A percentile compares a stretch with the other conserved stretches of the same genome.
These are phyloP conservation scores for Protea cynaroides DNA, from an alignment of 164 flowering plant genomes.

Conservation along the genomic window DNA sequence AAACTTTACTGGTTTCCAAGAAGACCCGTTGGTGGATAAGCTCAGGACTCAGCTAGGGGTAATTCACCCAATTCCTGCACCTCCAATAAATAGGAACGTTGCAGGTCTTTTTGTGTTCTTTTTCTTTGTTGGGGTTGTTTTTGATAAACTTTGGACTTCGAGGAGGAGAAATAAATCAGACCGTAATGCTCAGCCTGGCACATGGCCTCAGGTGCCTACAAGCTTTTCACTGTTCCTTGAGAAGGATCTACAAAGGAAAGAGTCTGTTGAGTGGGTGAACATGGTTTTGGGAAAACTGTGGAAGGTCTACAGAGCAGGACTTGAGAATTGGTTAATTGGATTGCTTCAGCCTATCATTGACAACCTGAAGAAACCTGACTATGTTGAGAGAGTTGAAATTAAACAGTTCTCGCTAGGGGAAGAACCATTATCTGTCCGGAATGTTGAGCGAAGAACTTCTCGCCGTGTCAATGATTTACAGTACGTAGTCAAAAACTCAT, in stretches of 20 bases:
- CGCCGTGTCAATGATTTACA: conserved; percentile 91
- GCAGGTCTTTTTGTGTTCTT: conserved; percentile 75
- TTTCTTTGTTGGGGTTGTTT: conserved; percentile 86
- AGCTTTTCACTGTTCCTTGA: conserved; percentile 75
- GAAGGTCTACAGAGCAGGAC: conserved; percentile 81
- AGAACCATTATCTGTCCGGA: conserved; percentile 86
- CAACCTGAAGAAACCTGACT: conserved; percentile 78
- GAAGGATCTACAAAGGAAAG: conserved; percentile 90
- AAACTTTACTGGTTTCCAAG: conserved; percentile 49
- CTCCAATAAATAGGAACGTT: conserved; percentile 58
- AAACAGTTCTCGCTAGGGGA: conserved; percentile 94
- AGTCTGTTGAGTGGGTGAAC: conserved; percentile 98
- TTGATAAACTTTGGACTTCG: conserved; percentile 86
- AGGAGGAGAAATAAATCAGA: conserved; percentile 41
- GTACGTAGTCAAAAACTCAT: conserved; percentile 40
- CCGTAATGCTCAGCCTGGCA: conserved; percentile 29
- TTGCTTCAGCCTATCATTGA: conserved; percentile 94
- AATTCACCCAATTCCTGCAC: conserved; percentile 88
- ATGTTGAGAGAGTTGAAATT: conserved; percentile 87
- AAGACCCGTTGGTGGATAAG: conserved; percentile 86
- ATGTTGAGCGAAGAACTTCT: conserved; percentile 90
- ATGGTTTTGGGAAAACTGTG: conserved; percentile 97
- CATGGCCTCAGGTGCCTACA: conserved; percentile 77
- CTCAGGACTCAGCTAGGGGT: conserved; percentile 86
- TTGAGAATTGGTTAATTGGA: conserved; percentile 92